These are phyloP conservation scores for Corinectria fuckeliana DNA, from an alignment of 2,329 filamentous ascomycete genomes.

Conservation along the genomic window DNA sequence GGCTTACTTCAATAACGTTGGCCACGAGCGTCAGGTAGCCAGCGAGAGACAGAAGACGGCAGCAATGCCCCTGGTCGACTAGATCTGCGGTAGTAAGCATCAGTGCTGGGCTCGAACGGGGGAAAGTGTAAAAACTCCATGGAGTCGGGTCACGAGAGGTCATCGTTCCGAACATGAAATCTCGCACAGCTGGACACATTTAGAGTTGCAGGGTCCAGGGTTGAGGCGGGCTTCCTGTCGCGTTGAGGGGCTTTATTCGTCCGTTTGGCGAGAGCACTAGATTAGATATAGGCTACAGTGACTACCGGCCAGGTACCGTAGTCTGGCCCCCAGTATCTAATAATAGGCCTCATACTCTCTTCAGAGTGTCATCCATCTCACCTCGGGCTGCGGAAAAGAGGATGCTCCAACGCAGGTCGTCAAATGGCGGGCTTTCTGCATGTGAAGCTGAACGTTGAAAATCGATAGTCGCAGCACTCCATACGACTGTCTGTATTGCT, in stretches of 20 bases:
- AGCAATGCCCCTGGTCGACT: not conserved
- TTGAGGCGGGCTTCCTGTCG: not conserved
- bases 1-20: not conserved
- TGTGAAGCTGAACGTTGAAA: too few species aligned
- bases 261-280: too few species aligned
- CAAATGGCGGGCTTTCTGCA: too few species aligned
- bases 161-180: not conserved
- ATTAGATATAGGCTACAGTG: too few species aligned
- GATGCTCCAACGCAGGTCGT: too few species aligned
- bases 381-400: too few species aligned
- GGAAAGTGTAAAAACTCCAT: not conserved
- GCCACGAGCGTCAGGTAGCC: not conserved
- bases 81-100: not conserved
- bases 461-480: too few species aligned
- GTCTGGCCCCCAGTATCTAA: not conserved
- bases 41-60: not conserved
- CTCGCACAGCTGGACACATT: constrained; percentile 17
- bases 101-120: too few species aligned
- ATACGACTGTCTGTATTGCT: too few species aligned
- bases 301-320: too few species aligned
- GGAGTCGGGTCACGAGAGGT: not conserved
- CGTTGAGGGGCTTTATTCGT: not conserved
- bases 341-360: not conserved
- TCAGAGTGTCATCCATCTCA: not conserved
- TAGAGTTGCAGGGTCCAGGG: constrained; percentile 7